phyloP scores from a whole-genome alignment of 1,284 basidiomycete genomes.

The Dichomitus squalens region DNA sequence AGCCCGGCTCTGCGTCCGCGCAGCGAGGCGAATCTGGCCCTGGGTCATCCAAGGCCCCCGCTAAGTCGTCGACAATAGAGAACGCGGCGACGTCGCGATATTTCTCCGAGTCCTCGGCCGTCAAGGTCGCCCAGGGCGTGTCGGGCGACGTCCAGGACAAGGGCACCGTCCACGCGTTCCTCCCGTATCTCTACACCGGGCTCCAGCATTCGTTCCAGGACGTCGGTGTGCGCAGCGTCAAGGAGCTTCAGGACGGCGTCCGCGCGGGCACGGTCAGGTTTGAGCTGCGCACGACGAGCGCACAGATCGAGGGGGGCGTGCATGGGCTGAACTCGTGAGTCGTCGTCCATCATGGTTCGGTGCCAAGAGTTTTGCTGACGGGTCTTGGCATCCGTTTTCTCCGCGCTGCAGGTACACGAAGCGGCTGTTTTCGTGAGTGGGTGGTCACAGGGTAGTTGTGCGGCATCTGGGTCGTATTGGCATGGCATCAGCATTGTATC shows the following conservation, averaged over 20 bases:
- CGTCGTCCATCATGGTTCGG: background rate
- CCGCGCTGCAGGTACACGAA: constrained; percentile 29
- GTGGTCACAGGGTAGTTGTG: constrained; percentile 1
- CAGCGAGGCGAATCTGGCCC: constrained; percentile 35
- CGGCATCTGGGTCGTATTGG: background rate
- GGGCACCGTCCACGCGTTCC: constrained; percentile 88
- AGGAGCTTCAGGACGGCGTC: constrained; percentile 66
- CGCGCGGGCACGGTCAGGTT: constrained; percentile 77
- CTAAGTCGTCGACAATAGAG: constrained; percentile 62
- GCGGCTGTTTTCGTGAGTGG: constrained; percentile 28
- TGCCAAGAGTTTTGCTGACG: constrained; percentile 19
- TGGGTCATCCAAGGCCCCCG: constrained; percentile 49
- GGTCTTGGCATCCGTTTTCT: constrained; percentile 11
- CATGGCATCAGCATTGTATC: constrained; percentile 11
- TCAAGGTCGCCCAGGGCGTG: constrained; percentile 98
- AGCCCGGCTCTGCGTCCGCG: constrained; percentile 39
- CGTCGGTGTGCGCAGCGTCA: constrained; percentile 78
- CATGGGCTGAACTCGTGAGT: constrained; percentile 88
- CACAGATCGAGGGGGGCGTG: constrained; percentile 95
- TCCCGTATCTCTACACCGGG: constrained; percentile 92
- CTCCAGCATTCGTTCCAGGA: constrained; percentile 98
- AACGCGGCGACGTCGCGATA: constrained; percentile 97
- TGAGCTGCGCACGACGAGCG: constrained; percentile 93
- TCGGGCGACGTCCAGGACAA: constrained; percentile 98
- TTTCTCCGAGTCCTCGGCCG: constrained; percentile 92